phyloP scores from a whole-genome alignment of 768 basidiomycete genomes.

The Leccinum truebloodii region DNA sequence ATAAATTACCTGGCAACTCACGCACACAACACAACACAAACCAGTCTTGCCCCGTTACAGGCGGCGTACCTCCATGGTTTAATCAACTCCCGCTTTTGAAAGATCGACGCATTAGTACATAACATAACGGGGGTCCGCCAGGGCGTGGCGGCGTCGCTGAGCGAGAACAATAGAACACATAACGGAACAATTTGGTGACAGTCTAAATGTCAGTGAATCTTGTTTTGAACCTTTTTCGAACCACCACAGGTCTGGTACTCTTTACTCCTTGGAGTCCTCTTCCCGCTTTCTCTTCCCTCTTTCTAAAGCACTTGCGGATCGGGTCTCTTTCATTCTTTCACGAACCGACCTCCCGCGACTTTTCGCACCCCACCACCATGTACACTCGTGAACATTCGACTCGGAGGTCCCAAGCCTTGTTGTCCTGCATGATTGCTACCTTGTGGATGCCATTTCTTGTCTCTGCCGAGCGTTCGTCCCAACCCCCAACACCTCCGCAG shows the following conservation, averaged over 20 bases:
- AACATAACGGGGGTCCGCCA: constrained; percentile 1
- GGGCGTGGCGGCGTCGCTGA: background rate
- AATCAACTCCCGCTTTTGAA: background rate
- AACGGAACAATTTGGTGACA: background rate
- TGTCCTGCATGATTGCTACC: constrained; percentile 10
- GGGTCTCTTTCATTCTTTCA: background rate
- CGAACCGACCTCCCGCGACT: background rate
- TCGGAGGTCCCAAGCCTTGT: background rate
- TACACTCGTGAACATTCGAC: background rate
- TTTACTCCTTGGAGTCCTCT: constrained; percentile 3
- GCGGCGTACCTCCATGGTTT: background rate
- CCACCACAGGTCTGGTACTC: constrained; percentile 7
- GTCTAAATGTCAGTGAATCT: background rate
- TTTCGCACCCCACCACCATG: constrained; percentile 4
- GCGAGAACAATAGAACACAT: constrained; percentile 1
- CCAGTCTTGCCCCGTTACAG: background rate
- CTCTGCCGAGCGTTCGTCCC: constrained; percentile 3
- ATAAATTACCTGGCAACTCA: background rate
- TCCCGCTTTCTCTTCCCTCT: background rate
- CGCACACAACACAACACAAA: background rate
- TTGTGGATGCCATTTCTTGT: constrained; percentile 16
- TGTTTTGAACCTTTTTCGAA: background rate
- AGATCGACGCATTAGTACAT: constrained; percentile 10
- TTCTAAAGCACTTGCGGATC: background rate
- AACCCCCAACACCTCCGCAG: constrained; percentile 13